Evolutionary conservation across 2,329 filamentous ascomycete genomes (phyloP).

Genomic region (Fusarium sp.): DNA sequence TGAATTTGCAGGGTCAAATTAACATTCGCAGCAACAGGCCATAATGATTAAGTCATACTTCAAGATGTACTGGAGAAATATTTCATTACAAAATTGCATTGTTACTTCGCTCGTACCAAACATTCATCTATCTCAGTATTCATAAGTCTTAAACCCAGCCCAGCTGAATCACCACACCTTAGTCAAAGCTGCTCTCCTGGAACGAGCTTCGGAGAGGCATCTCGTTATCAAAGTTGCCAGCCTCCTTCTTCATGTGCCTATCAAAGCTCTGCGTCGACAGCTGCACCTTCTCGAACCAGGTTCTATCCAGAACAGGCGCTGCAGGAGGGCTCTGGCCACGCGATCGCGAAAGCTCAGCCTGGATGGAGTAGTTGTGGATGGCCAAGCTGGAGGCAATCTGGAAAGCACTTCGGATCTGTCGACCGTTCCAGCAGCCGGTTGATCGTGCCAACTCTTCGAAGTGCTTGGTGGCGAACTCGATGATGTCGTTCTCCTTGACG

Average conservation of each 20-base stretch:
- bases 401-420: constrained; percentile 56
- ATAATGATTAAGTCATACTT: too few species aligned
- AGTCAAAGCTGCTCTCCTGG: constrained; percentile 41
- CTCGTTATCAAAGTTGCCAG: constrained; percentile 51
- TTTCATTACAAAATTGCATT: not conserved
- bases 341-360: constrained; percentile 48
- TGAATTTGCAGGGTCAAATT: too few species aligned
- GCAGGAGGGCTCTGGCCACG: constrained; percentile 52
- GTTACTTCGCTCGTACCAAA: not conserved
- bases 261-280: constrained; percentile 59
- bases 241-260: constrained; percentile 57
- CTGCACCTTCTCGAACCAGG: constrained; percentile 58
- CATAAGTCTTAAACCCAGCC: not conserved
- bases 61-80: too few species aligned
- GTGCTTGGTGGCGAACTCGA: constrained; percentile 54
- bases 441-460: constrained; percentile 48
- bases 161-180: not conserved
- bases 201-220: constrained; percentile 53
- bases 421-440: constrained; percentile 53
- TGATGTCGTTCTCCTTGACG: constrained; percentile 53
- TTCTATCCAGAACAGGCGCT: constrained; percentile 54
- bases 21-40: too few species aligned
- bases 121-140: not conserved
- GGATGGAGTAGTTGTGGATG: constrained; percentile 52
- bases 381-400: constrained; percentile 55